These are phyloP conservation scores for Nelumbo lutea DNA, from an alignment of 164 flowering plant species.

Conservation along the genomic window DNA sequence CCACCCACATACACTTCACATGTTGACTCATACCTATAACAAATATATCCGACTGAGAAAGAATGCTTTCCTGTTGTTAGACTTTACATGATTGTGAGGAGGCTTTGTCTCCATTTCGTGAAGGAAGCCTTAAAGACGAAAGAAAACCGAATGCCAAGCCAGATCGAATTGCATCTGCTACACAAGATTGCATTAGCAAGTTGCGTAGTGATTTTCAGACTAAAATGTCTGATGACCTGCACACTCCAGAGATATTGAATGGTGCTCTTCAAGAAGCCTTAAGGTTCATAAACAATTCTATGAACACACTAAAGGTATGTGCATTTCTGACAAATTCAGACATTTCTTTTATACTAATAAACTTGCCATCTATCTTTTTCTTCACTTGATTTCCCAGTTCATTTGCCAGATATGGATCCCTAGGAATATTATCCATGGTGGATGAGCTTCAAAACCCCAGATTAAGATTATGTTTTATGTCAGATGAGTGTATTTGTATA, in stretches of 20 bases:
- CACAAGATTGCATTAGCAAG: slow-evolving; percentile 50
- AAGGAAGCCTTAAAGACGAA: slow-evolving; percentile 29
- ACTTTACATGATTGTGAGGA: slow-evolving; percentile 74
- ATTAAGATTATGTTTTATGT: too few relatives aligned
- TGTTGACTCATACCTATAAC: neutral
- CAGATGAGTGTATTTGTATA: too few relatives aligned
- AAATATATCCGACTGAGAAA: neutral
- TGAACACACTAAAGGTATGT: slow-evolving; percentile 54
- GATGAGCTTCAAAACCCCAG: too few relatives aligned
- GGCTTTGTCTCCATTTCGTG: slow-evolving; percentile 36
- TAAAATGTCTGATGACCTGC: slow-evolving; percentile 80
- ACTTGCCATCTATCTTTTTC: too few relatives aligned
- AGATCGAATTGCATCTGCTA: slow-evolving; percentile 32
- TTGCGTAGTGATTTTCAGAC: slow-evolving; percentile 49
- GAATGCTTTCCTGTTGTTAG: slow-evolving; percentile 28
- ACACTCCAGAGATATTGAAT: slow-evolving; percentile 47
- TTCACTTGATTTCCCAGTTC: too few relatives aligned
- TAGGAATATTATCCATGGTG: too few relatives aligned
- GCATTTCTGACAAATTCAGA: neutral
- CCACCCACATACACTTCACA: neutral
- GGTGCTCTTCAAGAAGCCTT: slow-evolving; percentile 55
- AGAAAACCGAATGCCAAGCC: slow-evolving; percentile 24
- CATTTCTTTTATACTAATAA: neutral
- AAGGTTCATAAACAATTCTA: slow-evolving; percentile 49
- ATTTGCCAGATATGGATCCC: too few relatives aligned